These are phyloP conservation scores for Recurvomyces mirabilis DNA, from an alignment of 495 filamentous ascomycete species.

Conservation along the genomic window DNA sequence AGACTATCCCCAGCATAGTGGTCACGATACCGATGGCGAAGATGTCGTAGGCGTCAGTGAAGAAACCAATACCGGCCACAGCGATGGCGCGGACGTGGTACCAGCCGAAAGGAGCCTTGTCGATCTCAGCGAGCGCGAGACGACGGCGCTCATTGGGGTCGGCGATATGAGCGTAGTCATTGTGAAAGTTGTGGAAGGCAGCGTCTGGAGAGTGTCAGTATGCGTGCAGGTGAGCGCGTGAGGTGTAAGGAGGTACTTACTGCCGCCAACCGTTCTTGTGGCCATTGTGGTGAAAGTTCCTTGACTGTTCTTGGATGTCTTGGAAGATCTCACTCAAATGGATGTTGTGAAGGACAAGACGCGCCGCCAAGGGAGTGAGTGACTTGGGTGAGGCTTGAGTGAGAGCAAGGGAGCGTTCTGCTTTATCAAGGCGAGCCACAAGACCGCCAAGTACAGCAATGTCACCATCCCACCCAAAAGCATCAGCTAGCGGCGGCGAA, in stretches of 20 bases:
- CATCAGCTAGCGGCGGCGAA: neutral
- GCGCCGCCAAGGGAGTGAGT: slow-evolving; percentile 4
- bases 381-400: slow-evolving; percentile 8
- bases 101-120: slow-evolving; percentile 71
- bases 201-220: too few relatives aligned
- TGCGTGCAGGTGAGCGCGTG: too few relatives aligned
- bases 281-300: slow-evolving; percentile 11
- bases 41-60: slow-evolving; percentile 71
- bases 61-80: slow-evolving; percentile 78
- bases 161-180: slow-evolving; percentile 49
- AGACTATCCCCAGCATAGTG: slow-evolving; percentile 62
- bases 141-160: slow-evolving; percentile 67
- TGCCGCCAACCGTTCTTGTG: too few relatives aligned
- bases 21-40: slow-evolving; percentile 60
- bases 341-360: neutral
- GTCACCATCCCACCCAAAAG: neutral
- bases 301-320: neutral
- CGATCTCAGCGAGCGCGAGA: slow-evolving; percentile 64
- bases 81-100: slow-evolving; percentile 64
- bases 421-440: neutral
- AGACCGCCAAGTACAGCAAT: slow-evolving; percentile 1
- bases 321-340: too few relatives aligned
- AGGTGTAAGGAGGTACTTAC: too few relatives aligned
- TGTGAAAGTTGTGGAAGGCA: slow-evolving; percentile 28
- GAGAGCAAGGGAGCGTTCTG: neutral